Conservation (phyloP, 2,329 filamentous ascomycete species). For the Malbranchea zuffiana region DNA sequence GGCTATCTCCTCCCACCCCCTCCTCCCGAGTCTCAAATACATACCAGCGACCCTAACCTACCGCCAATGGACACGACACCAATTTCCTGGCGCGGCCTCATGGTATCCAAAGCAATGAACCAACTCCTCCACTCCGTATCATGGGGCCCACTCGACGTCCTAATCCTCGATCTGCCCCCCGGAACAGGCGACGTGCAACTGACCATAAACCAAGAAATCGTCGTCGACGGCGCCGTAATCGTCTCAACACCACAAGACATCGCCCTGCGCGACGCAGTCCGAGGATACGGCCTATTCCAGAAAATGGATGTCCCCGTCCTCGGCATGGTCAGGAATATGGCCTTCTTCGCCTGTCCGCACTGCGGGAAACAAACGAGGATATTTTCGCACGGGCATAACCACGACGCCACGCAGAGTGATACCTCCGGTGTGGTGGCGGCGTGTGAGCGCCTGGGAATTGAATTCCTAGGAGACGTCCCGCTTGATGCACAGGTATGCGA, state of each 20-base stretch:
- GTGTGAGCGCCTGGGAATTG: slow-evolving; percentile 60
- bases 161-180: slow-evolving; percentile 84
- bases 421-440: slow-evolving; percentile 49
- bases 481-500: slow-evolving; percentile 77
- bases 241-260: slow-evolving; percentile 91
- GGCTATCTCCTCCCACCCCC: slow-evolving; percentile 62
- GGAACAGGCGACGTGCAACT: slow-evolving; percentile 93
- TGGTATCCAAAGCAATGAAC: slow-evolving; percentile 96
- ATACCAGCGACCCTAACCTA: slow-evolving; percentile 19
- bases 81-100: slow-evolving; percentile 88
- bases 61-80: slow-evolving; percentile 48
- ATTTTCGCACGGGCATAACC: slow-evolving; percentile 45
- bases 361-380: slow-evolving; percentile 65
- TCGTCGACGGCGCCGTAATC: slow-evolving; percentile 73
- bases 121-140: slow-evolving; percentile 92
- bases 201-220: slow-evolving; percentile 89
- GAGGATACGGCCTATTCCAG: slow-evolving; percentile 86
- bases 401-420: slow-evolving; percentile 10
- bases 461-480: slow-evolving; percentile 80
- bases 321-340: slow-evolving; percentile 89
- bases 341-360: slow-evolving; percentile 66
- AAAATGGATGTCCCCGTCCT: slow-evolving; percentile 68
- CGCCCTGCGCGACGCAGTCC: slow-evolving; percentile 79
- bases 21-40: slow-evolving; percentile 43
- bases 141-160: slow-evolving; percentile 78